Base-by-base conservation (phyloP, 495 filamentous ascomycete species). In the Aspergillus ostianus region DNA sequence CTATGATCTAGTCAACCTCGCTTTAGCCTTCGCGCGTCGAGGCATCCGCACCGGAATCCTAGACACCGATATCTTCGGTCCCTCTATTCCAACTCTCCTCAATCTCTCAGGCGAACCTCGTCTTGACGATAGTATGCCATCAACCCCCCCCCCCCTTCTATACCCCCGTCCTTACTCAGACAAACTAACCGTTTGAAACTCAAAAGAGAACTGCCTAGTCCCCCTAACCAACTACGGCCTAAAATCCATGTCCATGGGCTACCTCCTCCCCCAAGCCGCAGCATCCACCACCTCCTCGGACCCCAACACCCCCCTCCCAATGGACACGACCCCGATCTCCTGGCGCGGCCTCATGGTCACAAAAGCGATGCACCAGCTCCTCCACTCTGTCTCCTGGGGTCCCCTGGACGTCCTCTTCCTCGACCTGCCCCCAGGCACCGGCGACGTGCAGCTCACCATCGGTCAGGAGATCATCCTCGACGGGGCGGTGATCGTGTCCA, bases 181-280 rank as follows among this genome's bases (percentile, higher is more conserved):
- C 47, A 21, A 51, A 51, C 50, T 53, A 60, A 57, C 50, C 10
- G 41, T 2, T 15, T 15, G 15, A 29, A 29, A 18, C 26, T 44
- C 6, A 53, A 46, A 67, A 90, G 87, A 87, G 59, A 90, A 96
- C 70, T 89, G 89, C 63, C 81, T 99, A 8, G 55, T 98, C 21
- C 95, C 95, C 0, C 74, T 98, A 23, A 89, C 87, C n/a, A 96
- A 94, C 69, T 98, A 97, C 76, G 95, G 93, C 56, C 82, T 99
- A 59, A 93, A 95, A 72, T 93, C 90, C 46, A 98, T 98, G 94
- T 96, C 91, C 3, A 97, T 99, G 88, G 95, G 95, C 50, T 98
- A 97, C 65, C 83, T 98, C 12, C 84, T 95, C 15, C 78, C 78
- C 2, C 71, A 71, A 64, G 70, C 58, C 10, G 26, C 30, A 1